phyloP scores from a whole-genome alignment of 495 filamentous ascomycete genomes.

The Hypoxylon trugodes region DNA sequence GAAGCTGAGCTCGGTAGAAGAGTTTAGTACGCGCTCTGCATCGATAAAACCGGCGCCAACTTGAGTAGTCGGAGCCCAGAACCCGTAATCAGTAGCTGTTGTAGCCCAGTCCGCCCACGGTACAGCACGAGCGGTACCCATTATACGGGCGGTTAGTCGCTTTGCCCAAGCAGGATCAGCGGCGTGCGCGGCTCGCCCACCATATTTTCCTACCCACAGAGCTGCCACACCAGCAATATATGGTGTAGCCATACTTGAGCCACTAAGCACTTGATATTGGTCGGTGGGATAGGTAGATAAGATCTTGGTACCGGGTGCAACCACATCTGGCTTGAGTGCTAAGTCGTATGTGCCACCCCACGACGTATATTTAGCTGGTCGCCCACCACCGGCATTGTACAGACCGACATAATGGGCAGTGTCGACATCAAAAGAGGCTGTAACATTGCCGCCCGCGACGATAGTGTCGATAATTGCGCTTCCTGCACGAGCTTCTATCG shows the following conservation, averaged over 20 bases:
- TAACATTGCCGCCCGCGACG: slow-evolving; percentile 39
- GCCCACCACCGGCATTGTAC: slow-evolving; percentile 39
- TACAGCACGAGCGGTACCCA: slow-evolving; percentile 48
- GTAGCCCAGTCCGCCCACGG: slow-evolving; percentile 52
- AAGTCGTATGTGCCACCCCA: slow-evolving; percentile 58
- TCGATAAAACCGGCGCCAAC: slow-evolving; percentile 63
- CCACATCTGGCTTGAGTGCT: slow-evolving; percentile 55
- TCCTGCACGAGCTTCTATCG: slow-evolving; percentile 35
- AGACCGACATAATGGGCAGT: slow-evolving; percentile 40
- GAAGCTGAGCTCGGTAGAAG: slow-evolving; percentile 70
- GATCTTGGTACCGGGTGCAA: slow-evolving; percentile 58
- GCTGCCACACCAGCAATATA: slow-evolving; percentile 58
- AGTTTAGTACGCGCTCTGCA: slow-evolving; percentile 64
- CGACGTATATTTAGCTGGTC: slow-evolving; percentile 50
- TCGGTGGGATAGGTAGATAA: slow-evolving; percentile 53
- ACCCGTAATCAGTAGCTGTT: slow-evolving; percentile 47
- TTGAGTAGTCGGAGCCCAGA: slow-evolving; percentile 42
- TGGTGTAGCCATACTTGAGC: slow-evolving; percentile 63
- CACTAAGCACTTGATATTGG: slow-evolving; percentile 51
- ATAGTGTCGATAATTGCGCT: slow-evolving; percentile 41
- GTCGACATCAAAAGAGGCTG: slow-evolving; percentile 38
- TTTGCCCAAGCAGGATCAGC: slow-evolving; percentile 28
- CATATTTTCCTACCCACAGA: slow-evolving; percentile 47
- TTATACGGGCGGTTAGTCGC: slow-evolving; percentile 38
- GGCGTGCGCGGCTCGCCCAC: slow-evolving; percentile 32